phyloP scores from a whole-genome alignment of 306 rosid species.

The Lathyrus oleraceus region DNA sequence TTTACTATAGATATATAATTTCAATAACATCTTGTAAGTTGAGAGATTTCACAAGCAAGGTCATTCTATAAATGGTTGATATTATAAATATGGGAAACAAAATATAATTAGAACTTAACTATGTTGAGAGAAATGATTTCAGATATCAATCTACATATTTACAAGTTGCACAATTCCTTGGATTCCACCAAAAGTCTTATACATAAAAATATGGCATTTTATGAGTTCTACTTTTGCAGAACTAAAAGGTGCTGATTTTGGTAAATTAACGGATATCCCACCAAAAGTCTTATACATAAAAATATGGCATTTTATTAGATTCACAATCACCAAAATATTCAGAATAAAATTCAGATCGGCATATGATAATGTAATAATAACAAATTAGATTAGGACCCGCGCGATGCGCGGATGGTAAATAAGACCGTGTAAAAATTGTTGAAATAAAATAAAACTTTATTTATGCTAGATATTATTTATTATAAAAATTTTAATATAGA shows the following conservation, averaged over 20 bases:
- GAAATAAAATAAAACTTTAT: no score
- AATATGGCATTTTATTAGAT: constrained; percentile 37
- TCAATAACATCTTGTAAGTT: neutral
- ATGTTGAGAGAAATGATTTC: constrained; percentile 45
- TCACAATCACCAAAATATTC: constrained; percentile 25
- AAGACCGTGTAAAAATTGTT: no score
- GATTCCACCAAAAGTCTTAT: constrained; percentile 26
- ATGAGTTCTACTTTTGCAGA: constrained; percentile 45
- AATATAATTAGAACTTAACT: constrained; percentile 23
- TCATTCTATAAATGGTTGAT: neutral
- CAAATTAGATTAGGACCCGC: no score
- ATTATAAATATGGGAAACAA: neutral
- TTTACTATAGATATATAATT: no score
- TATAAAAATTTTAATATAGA: no score
- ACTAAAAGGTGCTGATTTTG: constrained; percentile 48
- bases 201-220: neutral
- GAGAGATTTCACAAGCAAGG: constrained; percentile 12
- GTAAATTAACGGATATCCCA: constrained; percentile 64
- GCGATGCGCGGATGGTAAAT: no score
- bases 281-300: constrained; percentile 64
- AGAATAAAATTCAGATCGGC: neutral
- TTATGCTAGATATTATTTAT: no score
- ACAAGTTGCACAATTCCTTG: constrained; percentile 37
- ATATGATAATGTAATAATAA: no score
- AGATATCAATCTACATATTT: constrained; percentile 44